Percentiles rank a stretch among this genome's conserved stretches.
Conservation (phyloP, 441 rosid genomes). For the Isatis lusitanica region DNA sequence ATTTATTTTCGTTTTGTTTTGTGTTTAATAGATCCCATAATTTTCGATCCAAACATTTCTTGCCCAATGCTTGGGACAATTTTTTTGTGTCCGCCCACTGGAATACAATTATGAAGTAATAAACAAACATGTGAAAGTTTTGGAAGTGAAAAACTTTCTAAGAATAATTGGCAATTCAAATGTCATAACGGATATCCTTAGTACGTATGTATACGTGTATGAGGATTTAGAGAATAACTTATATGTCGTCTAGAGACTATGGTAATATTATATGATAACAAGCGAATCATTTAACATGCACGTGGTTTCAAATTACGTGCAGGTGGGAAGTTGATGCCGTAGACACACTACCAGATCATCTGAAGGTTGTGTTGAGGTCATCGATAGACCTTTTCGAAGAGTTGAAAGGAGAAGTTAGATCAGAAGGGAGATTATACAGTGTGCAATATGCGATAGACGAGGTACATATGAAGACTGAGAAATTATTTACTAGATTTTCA, state of each 20-base stretch:
- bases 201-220: neutral
- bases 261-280: neutral
- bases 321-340: neutral
- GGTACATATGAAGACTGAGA: neutral
- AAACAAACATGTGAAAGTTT: neutral
- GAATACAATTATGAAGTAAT: neutral
- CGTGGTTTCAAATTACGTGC: neutral
- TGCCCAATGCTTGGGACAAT: neutral
- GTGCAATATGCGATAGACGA: conserved; percentile 3
- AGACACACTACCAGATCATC: neutral
- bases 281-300: neutral
- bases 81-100: neutral
- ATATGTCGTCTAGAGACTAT: neutral
- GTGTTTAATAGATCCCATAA: neutral
- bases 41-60: neutral
- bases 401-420: neutral
- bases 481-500: neutral
- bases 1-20: no score
- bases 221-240: neutral
- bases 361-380: neutral
- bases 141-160: no score
- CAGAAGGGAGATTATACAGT: neutral
- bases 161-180: no score
- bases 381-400: neutral
- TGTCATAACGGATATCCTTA: neutral